Conservation (phyloP, 495 filamentous ascomycete genomes). For the Trichoderma virens region DNA sequence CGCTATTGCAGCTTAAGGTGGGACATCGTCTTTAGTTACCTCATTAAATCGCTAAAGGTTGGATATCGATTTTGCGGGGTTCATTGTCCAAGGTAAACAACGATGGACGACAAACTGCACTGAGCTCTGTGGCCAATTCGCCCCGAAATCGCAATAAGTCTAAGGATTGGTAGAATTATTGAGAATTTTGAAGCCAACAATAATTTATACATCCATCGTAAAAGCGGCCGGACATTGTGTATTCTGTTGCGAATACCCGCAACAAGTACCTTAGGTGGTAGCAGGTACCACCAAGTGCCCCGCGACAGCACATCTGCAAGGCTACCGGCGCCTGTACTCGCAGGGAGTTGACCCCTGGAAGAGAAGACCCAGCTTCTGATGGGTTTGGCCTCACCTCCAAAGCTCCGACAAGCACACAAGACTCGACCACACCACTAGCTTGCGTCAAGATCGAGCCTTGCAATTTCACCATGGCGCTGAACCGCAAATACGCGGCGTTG, state of each 20-base stretch:
- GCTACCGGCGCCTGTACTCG: neutral
- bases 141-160: no score
- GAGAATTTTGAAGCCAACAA: no score
- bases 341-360: neutral
- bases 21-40: neutral
- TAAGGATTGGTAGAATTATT: no score
- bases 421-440: neutral
- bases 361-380: neutral
- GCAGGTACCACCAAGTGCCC: no score
- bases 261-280: no score
- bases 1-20: neutral
- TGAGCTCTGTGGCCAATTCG: no score
- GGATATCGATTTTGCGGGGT: neutral
- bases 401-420: neutral
- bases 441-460: neutral
- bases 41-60: neutral
- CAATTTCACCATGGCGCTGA: conserved; percentile 4
- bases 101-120: neutral
- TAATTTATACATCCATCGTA: no score
- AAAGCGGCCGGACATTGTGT: no score
- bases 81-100: neutral
- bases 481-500: conserved; percentile 68
- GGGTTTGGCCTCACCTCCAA: neutral
- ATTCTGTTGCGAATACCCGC: no score
- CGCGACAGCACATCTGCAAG: neutral